These are phyloP conservation scores for Phytophthora brassicae DNA, from an alignment of 352 stramenopile species.

Conservation along the genomic window DNA sequence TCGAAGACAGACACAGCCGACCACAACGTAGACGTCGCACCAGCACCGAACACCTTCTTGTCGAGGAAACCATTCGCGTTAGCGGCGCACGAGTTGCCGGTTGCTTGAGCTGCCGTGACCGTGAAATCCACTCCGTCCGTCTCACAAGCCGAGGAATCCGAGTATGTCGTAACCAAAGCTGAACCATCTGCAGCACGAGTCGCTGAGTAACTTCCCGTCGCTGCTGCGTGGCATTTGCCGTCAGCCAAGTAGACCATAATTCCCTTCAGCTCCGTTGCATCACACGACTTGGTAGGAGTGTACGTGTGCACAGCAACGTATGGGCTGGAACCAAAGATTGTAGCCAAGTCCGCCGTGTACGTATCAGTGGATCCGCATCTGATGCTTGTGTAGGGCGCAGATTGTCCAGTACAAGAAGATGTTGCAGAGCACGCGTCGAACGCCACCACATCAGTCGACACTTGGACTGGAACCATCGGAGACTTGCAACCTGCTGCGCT, in stretches of 20 bases:
- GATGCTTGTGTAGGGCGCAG: background rate
- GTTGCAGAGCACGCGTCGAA: background rate
- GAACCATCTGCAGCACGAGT: background rate
- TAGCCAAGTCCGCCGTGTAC: background rate
- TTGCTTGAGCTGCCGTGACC: background rate
- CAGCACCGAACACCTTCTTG: constrained; percentile 1
- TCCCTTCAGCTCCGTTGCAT: background rate
- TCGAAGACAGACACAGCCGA: background rate
- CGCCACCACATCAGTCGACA: background rate
- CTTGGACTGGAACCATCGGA: background rate
- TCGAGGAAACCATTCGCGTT: background rate
- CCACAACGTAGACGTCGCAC: background rate
- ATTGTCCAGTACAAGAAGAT: background rate
- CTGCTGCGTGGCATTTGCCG: constrained; percentile 14
- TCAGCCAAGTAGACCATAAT: constrained; percentile 16
- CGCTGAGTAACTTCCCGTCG: background rate
- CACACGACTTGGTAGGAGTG: background rate
- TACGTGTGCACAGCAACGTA: constrained; percentile 12
- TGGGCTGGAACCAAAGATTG: background rate
- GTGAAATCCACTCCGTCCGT: background rate
- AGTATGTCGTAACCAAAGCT: background rate
- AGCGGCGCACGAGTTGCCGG: background rate
- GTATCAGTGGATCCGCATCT: background rate
- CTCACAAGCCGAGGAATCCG: background rate
- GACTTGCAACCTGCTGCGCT: background rate